These are phyloP conservation scores for Hypoxylon perforatum DNA, from an alignment of 495 filamentous ascomycete species.

Conservation along the genomic window DNA sequence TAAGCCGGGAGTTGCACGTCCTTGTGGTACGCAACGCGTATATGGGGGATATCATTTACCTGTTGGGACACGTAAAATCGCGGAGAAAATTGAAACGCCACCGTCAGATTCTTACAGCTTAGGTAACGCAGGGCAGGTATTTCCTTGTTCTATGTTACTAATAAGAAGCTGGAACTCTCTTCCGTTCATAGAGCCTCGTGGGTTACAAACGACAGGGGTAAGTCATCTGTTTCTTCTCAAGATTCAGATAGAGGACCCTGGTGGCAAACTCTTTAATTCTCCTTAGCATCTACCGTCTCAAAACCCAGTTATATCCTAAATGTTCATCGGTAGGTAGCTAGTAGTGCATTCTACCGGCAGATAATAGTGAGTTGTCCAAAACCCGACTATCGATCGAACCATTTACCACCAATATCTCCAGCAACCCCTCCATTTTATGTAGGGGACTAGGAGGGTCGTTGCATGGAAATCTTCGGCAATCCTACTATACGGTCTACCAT, in stretches of 20 bases:
- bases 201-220: not conserved
- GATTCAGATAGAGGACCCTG: slow-evolving; percentile 19
- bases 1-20: not conserved
- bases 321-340: slow-evolving; percentile 3
- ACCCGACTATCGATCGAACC: slow-evolving; percentile 27
- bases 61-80: not conserved
- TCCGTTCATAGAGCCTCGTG: slow-evolving; percentile 21
- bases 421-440: slow-evolving; percentile 36
- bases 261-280: slow-evolving; percentile 16
- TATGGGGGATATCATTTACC: not conserved
- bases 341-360: slow-evolving; percentile 40
- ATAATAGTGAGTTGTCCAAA: slow-evolving; percentile 34
- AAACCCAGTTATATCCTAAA: slow-evolving; percentile 3
- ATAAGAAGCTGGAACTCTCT: slow-evolving; percentile 1
- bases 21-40: slow-evolving; percentile 35
- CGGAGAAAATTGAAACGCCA: slow-evolving; percentile 35
- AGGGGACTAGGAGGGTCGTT: slow-evolving; percentile 10
- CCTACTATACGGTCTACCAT: slow-evolving; percentile 20
- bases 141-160: not conserved
- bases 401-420: slow-evolving; percentile 18
- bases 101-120: not conserved
- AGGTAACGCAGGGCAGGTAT: not conserved
- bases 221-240: slow-evolving; percentile 2
- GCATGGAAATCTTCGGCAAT: slow-evolving; percentile 34
- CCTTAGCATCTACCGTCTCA: slow-evolving; percentile 20